These are phyloP conservation scores for Solanum etuberosum DNA, from an alignment of 257 asterid species.

Conservation along the genomic window DNA sequence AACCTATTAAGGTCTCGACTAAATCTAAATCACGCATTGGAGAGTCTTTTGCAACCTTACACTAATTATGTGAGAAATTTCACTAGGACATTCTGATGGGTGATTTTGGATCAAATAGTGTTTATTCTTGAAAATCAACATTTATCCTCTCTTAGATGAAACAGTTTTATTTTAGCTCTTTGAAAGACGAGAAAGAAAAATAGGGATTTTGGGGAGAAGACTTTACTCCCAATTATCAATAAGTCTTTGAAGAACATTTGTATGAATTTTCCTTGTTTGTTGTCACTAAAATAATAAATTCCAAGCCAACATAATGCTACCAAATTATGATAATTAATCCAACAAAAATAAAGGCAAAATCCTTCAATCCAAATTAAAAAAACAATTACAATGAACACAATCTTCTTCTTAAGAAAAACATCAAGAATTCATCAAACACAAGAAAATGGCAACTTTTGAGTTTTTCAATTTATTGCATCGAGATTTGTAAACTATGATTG, in stretches of 20 bases:
- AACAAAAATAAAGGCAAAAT: neutral
- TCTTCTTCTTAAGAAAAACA: neutral
- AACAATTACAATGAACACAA: neutral
- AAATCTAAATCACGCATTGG: too few relatives aligned
- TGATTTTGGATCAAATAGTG: neutral
- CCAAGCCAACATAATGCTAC: neutral
- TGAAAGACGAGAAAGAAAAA: neutral
- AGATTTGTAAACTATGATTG: constrained; percentile 18
- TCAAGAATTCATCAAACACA: neutral
- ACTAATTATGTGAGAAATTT: neutral
- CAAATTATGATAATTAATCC: neutral
- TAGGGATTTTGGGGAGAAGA: neutral
- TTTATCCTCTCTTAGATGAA: neutral
- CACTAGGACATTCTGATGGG: neutral
- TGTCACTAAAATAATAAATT: neutral
- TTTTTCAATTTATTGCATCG: neutral
- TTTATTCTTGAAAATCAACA: neutral
- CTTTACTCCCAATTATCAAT: neutral
- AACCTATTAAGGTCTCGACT: too few relatives aligned
- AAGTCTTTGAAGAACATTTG: neutral
- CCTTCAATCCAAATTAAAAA: neutral
- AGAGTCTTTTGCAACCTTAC: neutral
- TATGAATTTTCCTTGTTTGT: neutral
- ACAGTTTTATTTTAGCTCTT: neutral
- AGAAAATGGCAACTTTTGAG: neutral